A percentile compares a stretch with the other conserved stretches of the same genome.
These are phyloP conservation scores for Boletellus deceptivus DNA, from an alignment of 1,284 basidiomycete genomes.

Conservation along the genomic window DNA sequence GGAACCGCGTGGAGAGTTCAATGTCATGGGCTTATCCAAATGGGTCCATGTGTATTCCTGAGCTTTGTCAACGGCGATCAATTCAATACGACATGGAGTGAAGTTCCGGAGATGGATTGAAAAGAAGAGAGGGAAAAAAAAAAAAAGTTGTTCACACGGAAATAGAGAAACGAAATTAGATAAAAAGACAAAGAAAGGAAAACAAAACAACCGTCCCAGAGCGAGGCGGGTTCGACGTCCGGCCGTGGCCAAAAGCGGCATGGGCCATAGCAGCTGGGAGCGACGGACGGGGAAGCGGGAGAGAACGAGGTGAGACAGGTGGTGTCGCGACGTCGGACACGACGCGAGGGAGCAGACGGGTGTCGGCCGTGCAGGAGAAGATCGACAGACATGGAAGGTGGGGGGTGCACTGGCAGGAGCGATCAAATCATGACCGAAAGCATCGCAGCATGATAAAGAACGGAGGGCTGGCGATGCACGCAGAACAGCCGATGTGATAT, in stretches of 20 bases:
- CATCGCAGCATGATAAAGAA: slow-evolving; percentile 34
- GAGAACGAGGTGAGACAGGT: slow-evolving; percentile 22
- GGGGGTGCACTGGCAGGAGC: slow-evolving; percentile 21
- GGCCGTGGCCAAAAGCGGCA: too few species aligned
- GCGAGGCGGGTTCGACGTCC: too few species aligned
- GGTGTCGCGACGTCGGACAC: neutral
- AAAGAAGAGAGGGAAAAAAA: slow-evolving; percentile 3
- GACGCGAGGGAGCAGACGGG: slow-evolving; percentile 14
- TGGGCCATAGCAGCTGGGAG: neutral
- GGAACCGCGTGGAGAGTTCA: slow-evolving; percentile 28
- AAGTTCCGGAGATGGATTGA: slow-evolving; percentile 28
- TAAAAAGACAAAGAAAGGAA: slow-evolving; percentile 20
- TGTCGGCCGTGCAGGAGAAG: slow-evolving; percentile 34
- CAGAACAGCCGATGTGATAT: slow-evolving; percentile 35
- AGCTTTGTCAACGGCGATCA: slow-evolving; percentile 35
- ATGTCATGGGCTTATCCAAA: slow-evolving; percentile 28
- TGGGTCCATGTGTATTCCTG: slow-evolving; percentile 31
- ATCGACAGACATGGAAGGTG: slow-evolving; percentile 23
- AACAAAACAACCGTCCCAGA: slow-evolving; percentile 10
- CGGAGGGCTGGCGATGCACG: slow-evolving; percentile 27
- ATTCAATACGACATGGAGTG: slow-evolving; percentile 32
- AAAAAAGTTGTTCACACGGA: slow-evolving; percentile 20
- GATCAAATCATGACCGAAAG: slow-evolving; percentile 20
- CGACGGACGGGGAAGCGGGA: slow-evolving; percentile 20
- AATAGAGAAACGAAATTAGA: slow-evolving; percentile 11